Base-by-base conservation (phyloP, 768 basidiomycete species). In the Amanita exitialis region DNA sequence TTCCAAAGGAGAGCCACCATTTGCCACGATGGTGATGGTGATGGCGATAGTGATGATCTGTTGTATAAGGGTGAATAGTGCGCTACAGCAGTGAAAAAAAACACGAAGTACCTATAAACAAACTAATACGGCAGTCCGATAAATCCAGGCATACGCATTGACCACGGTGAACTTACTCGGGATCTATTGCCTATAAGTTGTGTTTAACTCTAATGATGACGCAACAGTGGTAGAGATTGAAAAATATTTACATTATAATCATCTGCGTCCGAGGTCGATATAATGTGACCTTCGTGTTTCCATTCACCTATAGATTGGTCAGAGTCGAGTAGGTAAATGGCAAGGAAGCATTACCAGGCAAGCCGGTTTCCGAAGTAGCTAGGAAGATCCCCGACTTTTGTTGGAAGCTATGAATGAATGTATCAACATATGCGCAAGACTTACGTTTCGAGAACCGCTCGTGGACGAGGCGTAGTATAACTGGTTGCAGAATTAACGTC, bases 131-230 rank as follows among this genome's bases (percentile, higher is more conserved):
- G 32, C 13, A 13, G 32, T 32, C 4, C 4, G 32, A 32, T 32
- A 32, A 32, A 32, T 4, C 32, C 12, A 13, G 13, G 32, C 13
- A 7, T 32, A 32, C 13, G 32, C 13, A 13, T 32, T 32, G 13
- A 32, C 23, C 27, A 45, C 7, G 1, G 6, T 47, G 27, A 2
- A 63, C 72, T 52, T 54, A 75, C 75, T 75, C 75, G 23, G 77
- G 75, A 58, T 78, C 77, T 56, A 78, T 77, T 4, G 77, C 75
- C 73, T 76, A 47, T 23, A 28, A 20, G 16, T 55, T n/a, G 8
- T 52, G 21, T 18, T 27, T 8, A 12, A 21, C 16, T 30, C 16
- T 36, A 2, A 36, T 30, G 10, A 27, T 6, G 25, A 30, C 12
- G 2, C 30, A 32, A 32, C n/a, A n/a, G n/a, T 32, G 13, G 30